These are phyloP conservation scores for Malus asiatica DNA, from an alignment of 306 rosid genomes.

Conservation along the genomic window DNA sequence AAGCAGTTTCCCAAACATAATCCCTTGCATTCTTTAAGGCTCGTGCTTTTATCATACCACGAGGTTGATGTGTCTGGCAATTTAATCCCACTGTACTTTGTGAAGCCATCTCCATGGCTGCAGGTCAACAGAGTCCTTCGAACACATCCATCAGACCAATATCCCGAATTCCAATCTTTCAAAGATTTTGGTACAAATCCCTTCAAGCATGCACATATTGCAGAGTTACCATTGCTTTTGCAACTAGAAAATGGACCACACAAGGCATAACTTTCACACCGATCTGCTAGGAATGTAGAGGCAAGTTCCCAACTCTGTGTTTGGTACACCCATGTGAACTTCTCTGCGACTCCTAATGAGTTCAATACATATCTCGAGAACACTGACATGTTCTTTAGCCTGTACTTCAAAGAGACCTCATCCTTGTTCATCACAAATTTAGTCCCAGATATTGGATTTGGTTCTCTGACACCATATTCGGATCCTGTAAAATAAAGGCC, in stretches of 20 bases:
- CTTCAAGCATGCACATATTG: conserved; percentile 37
- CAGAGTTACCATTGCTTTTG: not conserved
- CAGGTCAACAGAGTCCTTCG: conserved; percentile 22
- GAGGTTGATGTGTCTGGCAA: conserved; percentile 12
- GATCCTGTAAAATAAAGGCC: not conserved
- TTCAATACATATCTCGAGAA: conserved; percentile 41
- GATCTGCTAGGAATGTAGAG: not conserved
- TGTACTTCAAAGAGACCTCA: conserved; percentile 29
- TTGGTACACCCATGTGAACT: conserved; percentile 4
- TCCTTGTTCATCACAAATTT: conserved; percentile 21
- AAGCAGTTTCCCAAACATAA: conserved; percentile 34
- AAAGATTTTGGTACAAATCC: conserved; percentile 35
- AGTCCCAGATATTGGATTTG: conserved; percentile 15
- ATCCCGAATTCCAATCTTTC: conserved; percentile 14
- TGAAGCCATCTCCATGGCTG: conserved; percentile 18
- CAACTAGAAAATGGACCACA: conserved; percentile 45
- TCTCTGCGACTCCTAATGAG: not conserved
- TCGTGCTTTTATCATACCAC: conserved; percentile 17
- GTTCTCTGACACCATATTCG: not conserved
- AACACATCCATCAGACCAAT: conserved; percentile 39
- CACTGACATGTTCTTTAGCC: conserved; percentile 12
- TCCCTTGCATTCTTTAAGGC: conserved; percentile 9
- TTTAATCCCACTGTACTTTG: conserved; percentile 16
- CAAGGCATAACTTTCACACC: conserved; percentile 30
- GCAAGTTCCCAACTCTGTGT: not conserved